phyloP scores from a whole-genome alignment of 768 basidiomycete species.

The Kwoniella mangroviensis region DNA sequence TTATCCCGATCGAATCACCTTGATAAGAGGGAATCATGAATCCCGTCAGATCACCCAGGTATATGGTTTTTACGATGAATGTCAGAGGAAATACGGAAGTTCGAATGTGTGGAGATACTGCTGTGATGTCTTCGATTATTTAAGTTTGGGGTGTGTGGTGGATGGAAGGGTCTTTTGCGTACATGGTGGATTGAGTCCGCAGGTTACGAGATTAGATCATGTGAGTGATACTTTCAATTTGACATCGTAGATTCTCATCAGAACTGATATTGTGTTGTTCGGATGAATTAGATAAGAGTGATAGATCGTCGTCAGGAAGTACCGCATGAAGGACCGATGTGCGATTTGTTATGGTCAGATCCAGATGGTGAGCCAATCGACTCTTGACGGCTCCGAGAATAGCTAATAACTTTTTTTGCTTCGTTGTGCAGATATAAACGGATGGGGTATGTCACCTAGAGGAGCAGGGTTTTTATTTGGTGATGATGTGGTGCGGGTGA shows the following conservation, averaged over 20 bases:
- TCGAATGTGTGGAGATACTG: constrained; percentile 97
- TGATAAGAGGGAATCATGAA: constrained; percentile 94
- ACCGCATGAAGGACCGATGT: constrained; percentile 98
- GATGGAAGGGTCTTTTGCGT: constrained; percentile 97
- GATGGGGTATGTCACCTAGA: constrained; percentile 94
- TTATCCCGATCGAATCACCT: constrained; percentile 89
- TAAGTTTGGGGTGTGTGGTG: constrained; percentile 92
- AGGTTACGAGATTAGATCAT: constrained; percentile 83
- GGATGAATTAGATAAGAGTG: constrained; percentile 70
- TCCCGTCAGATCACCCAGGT: constrained; percentile 95
- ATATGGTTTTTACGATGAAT: constrained; percentile 73
- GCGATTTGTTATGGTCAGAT: constrained; percentile 98
- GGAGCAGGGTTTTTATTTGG: constrained; percentile 97
- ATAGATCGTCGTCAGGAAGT: constrained; percentile 98
- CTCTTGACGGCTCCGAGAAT: too few species aligned
- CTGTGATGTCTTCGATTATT: constrained; percentile 97
- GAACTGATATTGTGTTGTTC: neutral
- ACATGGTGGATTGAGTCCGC: constrained; percentile 93
- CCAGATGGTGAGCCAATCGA: constrained; percentile 74
- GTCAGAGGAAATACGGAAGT: constrained; percentile 91
- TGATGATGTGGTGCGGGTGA: constrained; percentile 75
- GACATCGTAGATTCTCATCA: neutral
- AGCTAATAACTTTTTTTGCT: too few species aligned
- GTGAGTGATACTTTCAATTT: constrained; percentile 60
- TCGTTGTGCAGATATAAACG: constrained; percentile 76